Conservation (phyloP, 306 rosid genomes). For the Quercus variabilis region DNA sequence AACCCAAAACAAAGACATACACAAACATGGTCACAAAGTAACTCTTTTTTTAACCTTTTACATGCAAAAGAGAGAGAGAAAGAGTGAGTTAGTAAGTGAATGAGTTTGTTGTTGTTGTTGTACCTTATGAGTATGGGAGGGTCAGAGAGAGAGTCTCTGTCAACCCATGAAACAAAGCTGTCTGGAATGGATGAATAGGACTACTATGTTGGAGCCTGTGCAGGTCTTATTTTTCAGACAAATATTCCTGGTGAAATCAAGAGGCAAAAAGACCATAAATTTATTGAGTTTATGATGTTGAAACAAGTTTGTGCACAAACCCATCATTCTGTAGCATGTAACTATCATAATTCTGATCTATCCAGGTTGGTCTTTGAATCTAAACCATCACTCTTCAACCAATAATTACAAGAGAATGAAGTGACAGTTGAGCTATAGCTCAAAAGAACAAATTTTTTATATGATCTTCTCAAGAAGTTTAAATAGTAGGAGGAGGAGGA, state of each 20-base stretch:
- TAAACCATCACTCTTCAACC: too few relatives aligned
- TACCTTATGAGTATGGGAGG: constrained; percentile 25
- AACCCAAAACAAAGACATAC: neutral
- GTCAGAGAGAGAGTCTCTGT: constrained; percentile 5
- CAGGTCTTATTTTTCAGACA: neutral
- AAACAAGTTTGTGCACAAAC: neutral
- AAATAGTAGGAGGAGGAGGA: neutral
- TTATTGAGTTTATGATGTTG: neutral
- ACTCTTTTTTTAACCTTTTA: neutral
- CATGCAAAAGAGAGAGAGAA: neutral
- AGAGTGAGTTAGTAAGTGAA: neutral
- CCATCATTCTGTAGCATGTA: neutral
- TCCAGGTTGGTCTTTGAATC: neutral
- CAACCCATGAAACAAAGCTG: constrained; percentile 43
- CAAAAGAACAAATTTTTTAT: neutral
- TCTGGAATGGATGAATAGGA: constrained; percentile 9
- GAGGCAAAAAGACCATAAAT: constrained; percentile 17
- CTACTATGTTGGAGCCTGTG: neutral
- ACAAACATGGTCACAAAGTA: neutral
- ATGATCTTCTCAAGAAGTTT: neutral
- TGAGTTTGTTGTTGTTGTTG: neutral
- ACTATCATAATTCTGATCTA: neutral
- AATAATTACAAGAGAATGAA: too few relatives aligned
- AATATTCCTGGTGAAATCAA: constrained; percentile 20
- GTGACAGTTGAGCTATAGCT: neutral